Evolutionary conservation across 2,329 filamentous ascomycete species (phyloP).

Genomic region (Metarhizium brunneum): DNA sequence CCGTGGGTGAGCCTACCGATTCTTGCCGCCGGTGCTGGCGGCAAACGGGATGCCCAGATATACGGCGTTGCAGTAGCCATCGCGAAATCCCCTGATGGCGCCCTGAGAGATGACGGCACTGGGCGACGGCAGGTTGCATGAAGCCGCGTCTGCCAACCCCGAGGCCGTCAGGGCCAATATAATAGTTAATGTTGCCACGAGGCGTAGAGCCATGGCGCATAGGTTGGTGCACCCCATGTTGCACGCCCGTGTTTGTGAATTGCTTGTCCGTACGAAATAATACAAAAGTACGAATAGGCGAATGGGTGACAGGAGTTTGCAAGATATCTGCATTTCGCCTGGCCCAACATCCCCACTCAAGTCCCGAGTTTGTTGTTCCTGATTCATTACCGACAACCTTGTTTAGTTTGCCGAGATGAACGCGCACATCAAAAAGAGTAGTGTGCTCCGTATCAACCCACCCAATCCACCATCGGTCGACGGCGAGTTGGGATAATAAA

Average conservation of each 20-base stretch:
- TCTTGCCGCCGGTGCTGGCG: constrained; percentile 28
- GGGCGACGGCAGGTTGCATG: background rate
- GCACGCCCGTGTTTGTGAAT: background rate
- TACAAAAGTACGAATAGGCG: too few species aligned
- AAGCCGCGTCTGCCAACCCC: background rate
- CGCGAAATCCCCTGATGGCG: constrained; percentile 25
- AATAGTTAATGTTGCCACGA: background rate
- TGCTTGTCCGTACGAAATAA: background rate
- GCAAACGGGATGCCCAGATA: constrained; percentile 30
- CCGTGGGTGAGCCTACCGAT: constrained; percentile 12
- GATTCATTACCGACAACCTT: too few species aligned
- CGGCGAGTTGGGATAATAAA: too few species aligned
- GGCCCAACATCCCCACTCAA: too few species aligned
- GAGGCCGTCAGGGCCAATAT: background rate
- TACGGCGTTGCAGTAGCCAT: constrained; percentile 22
- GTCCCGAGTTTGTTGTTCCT: too few species aligned
- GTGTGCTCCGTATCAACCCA: too few species aligned
- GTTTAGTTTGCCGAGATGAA: too few species aligned
- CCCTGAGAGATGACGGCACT: constrained; percentile 17
- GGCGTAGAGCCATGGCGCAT: background rate
- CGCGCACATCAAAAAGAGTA: too few species aligned
- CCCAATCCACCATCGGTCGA: too few species aligned
- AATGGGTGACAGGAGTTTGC: too few species aligned
- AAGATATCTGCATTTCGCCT: too few species aligned
- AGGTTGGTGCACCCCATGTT: background rate